Evolutionary conservation across 2,329 filamentous ascomycete genomes (phyloP).

Genomic region (Ophiostoma montium): DNA sequence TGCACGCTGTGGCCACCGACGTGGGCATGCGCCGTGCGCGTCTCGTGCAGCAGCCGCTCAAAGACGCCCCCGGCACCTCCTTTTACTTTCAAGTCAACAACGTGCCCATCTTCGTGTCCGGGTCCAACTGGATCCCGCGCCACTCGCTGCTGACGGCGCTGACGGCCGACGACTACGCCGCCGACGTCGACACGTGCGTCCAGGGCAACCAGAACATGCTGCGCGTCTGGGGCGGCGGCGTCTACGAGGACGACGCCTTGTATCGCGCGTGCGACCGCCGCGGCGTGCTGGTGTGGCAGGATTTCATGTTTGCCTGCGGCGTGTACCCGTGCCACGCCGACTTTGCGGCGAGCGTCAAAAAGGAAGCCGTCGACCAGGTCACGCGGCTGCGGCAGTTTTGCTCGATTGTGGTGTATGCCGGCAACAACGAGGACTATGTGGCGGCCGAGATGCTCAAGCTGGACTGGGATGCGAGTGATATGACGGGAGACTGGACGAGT

Average conservation of each 20-base stretch:
- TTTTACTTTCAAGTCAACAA: constrained; percentile 73
- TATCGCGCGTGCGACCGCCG: constrained; percentile 58
- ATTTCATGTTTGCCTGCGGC: constrained; percentile 59
- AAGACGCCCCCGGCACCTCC: constrained; percentile 52
- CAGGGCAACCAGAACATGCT: constrained; percentile 74
- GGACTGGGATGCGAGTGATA: constrained; percentile 62
- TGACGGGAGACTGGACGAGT: constrained; percentile 64
- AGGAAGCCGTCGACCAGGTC: constrained; percentile 54
- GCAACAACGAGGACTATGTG: constrained; percentile 94
- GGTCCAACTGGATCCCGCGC: constrained; percentile 76
- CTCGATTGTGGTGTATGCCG: constrained; percentile 74
- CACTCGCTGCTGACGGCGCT: constrained; percentile 67
- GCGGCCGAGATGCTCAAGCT: constrained; percentile 63
- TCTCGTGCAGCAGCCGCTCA: constrained; percentile 41
- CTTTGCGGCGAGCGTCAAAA: constrained; percentile 42
- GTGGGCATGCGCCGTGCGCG: constrained; percentile 56
- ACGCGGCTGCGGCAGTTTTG: constrained; percentile 71
- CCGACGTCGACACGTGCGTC: constrained; percentile 64
- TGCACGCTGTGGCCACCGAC: constrained; percentile 44
- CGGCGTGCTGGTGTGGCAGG: constrained; percentile 58
- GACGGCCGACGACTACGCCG: constrained; percentile 47
- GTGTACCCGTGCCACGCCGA: constrained; percentile 51
- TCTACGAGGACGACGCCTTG: constrained; percentile 56
- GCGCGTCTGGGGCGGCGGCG: constrained; percentile 63
- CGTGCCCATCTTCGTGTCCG: constrained; percentile 63